These are phyloP conservation scores for Begonia peltatifolia DNA, from an alignment of 306 rosid genomes.

Conservation along the genomic window DNA sequence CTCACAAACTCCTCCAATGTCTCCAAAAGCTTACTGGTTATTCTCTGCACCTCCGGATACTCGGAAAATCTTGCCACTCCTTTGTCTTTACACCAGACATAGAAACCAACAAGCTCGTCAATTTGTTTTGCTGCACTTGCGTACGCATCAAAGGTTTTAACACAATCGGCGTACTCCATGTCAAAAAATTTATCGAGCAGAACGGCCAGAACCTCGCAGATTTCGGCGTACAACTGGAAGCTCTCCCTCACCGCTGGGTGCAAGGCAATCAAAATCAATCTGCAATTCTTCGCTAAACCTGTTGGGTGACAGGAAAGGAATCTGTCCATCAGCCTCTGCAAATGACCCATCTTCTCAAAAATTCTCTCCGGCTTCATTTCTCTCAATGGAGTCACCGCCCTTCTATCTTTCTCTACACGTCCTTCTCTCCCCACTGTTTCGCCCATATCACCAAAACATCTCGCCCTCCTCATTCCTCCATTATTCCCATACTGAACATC, in stretches of 20 bases:
- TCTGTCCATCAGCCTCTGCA: slow-evolving; percentile 83
- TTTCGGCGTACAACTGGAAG: slow-evolving; percentile 77
- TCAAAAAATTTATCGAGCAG: slow-evolving; percentile 89
- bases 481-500: slow-evolving; percentile 29
- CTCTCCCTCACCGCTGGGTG: slow-evolving; percentile 82
- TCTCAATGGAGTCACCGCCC: slow-evolving; percentile 64
- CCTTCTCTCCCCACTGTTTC: slow-evolving; percentile 35
- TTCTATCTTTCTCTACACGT: slow-evolving; percentile 19
- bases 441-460: slow-evolving; percentile 71
- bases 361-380: slow-evolving; percentile 82
- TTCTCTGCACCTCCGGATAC: slow-evolving; percentile 87
- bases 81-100: slow-evolving; percentile 70
- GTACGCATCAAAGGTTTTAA: slow-evolving; percentile 83
- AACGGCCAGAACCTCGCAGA: slow-evolving; percentile 83
- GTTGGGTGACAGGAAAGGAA: slow-evolving; percentile 84
- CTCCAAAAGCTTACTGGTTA: slow-evolving; percentile 70
- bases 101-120: slow-evolving; percentile 61
- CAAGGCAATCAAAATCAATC: slow-evolving; percentile 73
- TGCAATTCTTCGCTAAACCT: slow-evolving; percentile 71
- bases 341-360: slow-evolving; percentile 79
- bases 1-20: slow-evolving; percentile 93
- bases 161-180: slow-evolving; percentile 88
- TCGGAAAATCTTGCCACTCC: slow-evolving; percentile 85
- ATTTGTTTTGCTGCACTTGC: slow-evolving; percentile 86
- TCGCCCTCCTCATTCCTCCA: slow-evolving; percentile 62